phyloP scores from a whole-genome alignment of 306 rosid genomes.

The Pyrus bretschneideri region DNA sequence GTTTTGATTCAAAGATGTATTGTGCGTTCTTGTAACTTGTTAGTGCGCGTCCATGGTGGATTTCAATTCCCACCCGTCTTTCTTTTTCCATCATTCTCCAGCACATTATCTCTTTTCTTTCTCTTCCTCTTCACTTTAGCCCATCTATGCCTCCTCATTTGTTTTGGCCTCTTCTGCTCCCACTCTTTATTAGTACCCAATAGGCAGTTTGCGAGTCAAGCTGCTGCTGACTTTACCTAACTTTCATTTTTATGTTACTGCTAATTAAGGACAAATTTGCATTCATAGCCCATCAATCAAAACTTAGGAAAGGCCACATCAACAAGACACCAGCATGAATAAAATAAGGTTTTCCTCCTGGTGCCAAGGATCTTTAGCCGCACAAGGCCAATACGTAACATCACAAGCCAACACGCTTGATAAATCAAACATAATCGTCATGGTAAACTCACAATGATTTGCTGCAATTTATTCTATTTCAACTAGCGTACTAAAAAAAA shows the following conservation, averaged over 20 bases:
- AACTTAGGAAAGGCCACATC: neutral
- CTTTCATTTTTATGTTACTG: neutral
- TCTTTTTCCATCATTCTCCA: conserved; percentile 36
- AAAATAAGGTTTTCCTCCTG: no score
- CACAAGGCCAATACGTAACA: neutral
- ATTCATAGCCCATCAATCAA: neutral
- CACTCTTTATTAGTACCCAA: neutral
- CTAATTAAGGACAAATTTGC: neutral
- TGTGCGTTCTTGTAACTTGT: conserved; percentile 16
- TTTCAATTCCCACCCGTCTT: conserved; percentile 35
- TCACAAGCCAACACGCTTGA: no score
- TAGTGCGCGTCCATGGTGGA: conserved; percentile 43
- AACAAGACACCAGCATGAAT: no score
- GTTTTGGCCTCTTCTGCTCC: neutral
- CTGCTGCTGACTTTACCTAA: conserved; percentile 20
- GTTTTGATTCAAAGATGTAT: conserved; percentile 32
- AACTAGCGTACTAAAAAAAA: neutral
- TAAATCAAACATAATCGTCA: no score
- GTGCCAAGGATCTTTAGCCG: neutral
- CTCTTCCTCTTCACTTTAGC: neutral
- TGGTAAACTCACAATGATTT: no score
- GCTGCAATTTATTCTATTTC: no score
- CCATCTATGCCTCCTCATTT: neutral
- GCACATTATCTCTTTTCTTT: neutral
- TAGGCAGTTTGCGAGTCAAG: neutral